Conservation (phyloP, 2,329 filamentous ascomycete genomes). For the Exophiala calicioides region DNA sequence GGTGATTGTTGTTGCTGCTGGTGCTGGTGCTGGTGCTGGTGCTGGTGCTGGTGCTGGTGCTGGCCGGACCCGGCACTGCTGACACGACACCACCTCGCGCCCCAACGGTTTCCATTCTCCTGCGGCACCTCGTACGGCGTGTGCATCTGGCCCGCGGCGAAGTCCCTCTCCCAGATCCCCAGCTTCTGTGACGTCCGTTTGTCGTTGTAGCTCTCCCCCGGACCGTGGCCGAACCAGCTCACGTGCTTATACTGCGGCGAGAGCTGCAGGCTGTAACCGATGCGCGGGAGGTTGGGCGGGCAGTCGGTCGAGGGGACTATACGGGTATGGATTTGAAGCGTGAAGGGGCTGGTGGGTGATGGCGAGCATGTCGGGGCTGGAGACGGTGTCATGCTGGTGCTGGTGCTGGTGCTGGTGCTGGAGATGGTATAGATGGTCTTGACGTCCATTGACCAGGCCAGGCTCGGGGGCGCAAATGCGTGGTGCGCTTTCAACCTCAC, state of each 20-base stretch:
- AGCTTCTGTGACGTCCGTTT: constrained; percentile 61
- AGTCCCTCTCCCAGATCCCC: constrained; percentile 50
- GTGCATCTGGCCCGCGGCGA: constrained; percentile 54
- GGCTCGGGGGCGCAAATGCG: constrained; percentile 57
- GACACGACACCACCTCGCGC: constrained; percentile 56
- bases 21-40: background rate
- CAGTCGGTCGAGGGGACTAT: constrained; percentile 7
- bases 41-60: background rate
- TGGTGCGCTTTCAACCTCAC: constrained; percentile 46
- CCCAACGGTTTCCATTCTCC: constrained; percentile 65
- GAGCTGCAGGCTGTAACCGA: constrained; percentile 61
- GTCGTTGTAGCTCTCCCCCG: constrained; percentile 67
- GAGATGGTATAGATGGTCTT: constrained; percentile 29
- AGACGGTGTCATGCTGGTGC: background rate
- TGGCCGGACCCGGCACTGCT: background rate
- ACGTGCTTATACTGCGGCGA: constrained; percentile 50
- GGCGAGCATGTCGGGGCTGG: background rate
- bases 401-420: background rate
- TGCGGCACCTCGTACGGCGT: constrained; percentile 67
- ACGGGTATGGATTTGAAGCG: constrained; percentile 13
- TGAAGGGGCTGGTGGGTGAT: background rate
- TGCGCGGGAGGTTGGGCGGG: constrained; percentile 52
- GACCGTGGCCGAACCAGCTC: constrained; percentile 65
- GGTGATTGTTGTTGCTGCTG: background rate
- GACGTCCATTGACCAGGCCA: constrained; percentile 60